Percentiles rank a stretch among this genome's conserved stretches.
phyloP scores from a whole-genome alignment of 2,329 filamentous ascomycete species.

The Dothidotthia symphoricarpi region DNA sequence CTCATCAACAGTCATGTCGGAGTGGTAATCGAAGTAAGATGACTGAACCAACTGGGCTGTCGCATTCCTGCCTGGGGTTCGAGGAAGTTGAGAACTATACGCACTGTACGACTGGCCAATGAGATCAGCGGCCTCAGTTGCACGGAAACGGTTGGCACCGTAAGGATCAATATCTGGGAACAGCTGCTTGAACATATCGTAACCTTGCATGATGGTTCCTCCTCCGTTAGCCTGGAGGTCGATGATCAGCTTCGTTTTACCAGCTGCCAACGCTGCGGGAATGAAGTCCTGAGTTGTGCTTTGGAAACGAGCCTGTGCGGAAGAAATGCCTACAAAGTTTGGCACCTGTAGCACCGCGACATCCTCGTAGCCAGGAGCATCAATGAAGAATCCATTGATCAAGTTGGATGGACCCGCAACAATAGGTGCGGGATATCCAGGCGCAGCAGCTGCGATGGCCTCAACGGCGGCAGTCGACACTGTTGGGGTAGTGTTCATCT shows the following conservation, averaged over 20 bases:
- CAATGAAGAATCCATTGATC: constrained; percentile 49
- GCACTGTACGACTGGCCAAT: constrained; percentile 45
- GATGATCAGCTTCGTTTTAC: constrained; percentile 61
- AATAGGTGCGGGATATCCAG: constrained; percentile 47
- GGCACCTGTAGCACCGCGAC: constrained; percentile 47
- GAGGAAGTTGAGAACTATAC: constrained; percentile 32
- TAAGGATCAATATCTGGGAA: constrained; percentile 53
- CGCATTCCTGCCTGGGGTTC: constrained; percentile 31
- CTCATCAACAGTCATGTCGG: constrained; percentile 50
- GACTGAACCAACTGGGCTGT: constrained; percentile 43
- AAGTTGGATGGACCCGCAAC: constrained; percentile 41
- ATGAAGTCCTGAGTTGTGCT: constrained; percentile 44
- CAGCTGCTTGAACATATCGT: constrained; percentile 60
- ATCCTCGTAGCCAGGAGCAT: constrained; percentile 45
- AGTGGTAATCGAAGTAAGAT: constrained; percentile 49
- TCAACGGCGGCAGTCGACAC: constrained; percentile 9
- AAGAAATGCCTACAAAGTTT: constrained; percentile 39
- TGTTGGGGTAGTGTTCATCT: background rate
- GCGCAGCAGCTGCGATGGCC: constrained; percentile 21
- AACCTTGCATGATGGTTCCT: constrained; percentile 58
- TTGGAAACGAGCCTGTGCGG: constrained; percentile 38
- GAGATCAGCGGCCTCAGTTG: constrained; percentile 47
- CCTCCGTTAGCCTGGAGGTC: constrained; percentile 61
- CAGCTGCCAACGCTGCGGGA: constrained; percentile 45
- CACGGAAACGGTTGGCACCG: constrained; percentile 54